Evolutionary conservation across 164 flowering plant genomes (phyloP).

Genomic region (Aristolochia fimbriata): DNA sequence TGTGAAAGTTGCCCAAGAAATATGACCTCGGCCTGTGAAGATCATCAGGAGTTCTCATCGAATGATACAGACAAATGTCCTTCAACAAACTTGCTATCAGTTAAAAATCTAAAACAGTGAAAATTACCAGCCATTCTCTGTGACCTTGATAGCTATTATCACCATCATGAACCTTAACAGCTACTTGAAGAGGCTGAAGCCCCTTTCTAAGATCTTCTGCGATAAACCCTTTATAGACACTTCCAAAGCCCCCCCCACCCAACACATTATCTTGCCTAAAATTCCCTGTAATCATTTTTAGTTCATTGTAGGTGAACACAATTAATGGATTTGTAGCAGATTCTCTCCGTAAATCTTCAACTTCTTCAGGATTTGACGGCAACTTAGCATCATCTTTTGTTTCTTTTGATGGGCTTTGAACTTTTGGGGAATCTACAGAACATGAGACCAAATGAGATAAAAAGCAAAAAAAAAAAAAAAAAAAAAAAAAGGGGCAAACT

Average conservation of each 20-base stretch:
- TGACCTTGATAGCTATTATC: slow-evolving; percentile 91
- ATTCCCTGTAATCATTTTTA: slow-evolving; percentile 60
- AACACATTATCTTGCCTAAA: slow-evolving; percentile 67
- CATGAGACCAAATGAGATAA: no score
- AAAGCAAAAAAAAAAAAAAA: no score
- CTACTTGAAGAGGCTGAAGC: slow-evolving; percentile 51
- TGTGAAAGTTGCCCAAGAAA: slow-evolving; percentile 96
- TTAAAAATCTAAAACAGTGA: background rate
- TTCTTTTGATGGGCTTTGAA: background rate
- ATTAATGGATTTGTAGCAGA: slow-evolving; percentile 66
- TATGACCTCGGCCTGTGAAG: slow-evolving; percentile 75
- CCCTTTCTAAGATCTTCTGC: slow-evolving; percentile 50
- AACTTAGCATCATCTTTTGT: slow-evolving; percentile 11
- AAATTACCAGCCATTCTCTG: slow-evolving; percentile 93
- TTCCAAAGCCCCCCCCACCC: slow-evolving; percentile 98
- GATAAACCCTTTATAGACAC: slow-evolving; percentile 79
- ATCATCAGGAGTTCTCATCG: background rate
- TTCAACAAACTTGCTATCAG: background rate
- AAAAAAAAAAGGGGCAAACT: no score
- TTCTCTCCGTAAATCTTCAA: slow-evolving; percentile 70
- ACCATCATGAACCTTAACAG: slow-evolving; percentile 97
- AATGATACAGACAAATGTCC: background rate
- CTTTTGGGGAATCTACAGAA: slow-evolving; percentile 12
- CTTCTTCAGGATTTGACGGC: slow-evolving; percentile 89
- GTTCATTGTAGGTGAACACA: slow-evolving; percentile 59